Evolutionary conservation across 2,329 filamentous ascomycete genomes (phyloP).

Genomic region (Apiospora koreana): DNA sequence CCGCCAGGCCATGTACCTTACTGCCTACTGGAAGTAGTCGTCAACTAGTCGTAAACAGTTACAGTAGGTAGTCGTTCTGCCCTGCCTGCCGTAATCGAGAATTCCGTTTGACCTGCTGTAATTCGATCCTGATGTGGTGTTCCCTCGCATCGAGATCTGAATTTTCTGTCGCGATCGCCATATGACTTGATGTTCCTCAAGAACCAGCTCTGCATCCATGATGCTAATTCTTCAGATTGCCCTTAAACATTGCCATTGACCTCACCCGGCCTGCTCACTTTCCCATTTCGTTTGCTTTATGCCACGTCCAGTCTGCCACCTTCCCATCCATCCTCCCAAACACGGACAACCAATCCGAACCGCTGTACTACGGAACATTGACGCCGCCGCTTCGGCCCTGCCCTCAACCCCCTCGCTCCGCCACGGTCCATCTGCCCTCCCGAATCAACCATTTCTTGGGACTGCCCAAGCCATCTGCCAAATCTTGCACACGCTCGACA

Average conservation of each 20-base stretch:
- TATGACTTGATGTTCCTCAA: slow-evolving; percentile 11
- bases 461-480: neutral
- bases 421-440: neutral
- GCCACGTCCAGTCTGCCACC: slow-evolving; percentile 17
- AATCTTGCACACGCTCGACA: neutral
- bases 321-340: neutral
- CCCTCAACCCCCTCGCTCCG: neutral
- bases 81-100: neutral
- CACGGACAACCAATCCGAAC: slow-evolving; percentile 4
- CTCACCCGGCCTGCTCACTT: slow-evolving; percentile 25
- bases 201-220: slow-evolving; percentile 7
- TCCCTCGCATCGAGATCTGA: slow-evolving; percentile 17
- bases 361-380: neutral
- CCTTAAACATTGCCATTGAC: slow-evolving; percentile 36
- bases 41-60: neutral
- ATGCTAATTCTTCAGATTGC: slow-evolving; percentile 25
- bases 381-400: neutral
- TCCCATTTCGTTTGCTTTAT: slow-evolving; percentile 26
- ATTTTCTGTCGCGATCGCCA: slow-evolving; percentile 11
- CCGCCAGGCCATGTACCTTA: neutral
- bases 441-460: neutral
- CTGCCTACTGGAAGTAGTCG: neutral
- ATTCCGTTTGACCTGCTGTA: slow-evolving; percentile 8
- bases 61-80: neutral
- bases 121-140: slow-evolving; percentile 10